Evolutionary conservation across 176 grass and related monocot species (phyloP).

Genomic region (Otatea glauca): DNA sequence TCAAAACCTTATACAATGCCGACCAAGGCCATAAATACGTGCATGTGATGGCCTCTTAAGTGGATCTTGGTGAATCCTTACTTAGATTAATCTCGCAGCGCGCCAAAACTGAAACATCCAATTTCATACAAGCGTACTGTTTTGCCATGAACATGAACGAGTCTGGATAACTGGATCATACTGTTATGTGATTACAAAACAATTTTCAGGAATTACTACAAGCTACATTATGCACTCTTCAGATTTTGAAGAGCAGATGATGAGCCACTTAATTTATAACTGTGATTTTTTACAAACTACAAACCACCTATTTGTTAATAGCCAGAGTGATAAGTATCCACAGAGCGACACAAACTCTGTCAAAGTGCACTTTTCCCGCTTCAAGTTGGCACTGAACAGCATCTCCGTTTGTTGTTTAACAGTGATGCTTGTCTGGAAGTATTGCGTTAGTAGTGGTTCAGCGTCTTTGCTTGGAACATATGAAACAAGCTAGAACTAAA

Average conservation of each 20-base stretch:
- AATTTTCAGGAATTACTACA: background rate
- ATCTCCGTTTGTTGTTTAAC: background rate
- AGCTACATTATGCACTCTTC: background rate
- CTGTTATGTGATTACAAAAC: background rate
- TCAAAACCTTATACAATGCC: constrained; percentile 42
- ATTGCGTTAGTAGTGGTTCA: constrained; percentile 13
- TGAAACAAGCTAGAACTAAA: constrained; percentile 22
- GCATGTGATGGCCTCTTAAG: constrained; percentile 39
- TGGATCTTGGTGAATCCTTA: background rate
- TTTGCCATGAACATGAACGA: background rate
- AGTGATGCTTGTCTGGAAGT: constrained; percentile 23
- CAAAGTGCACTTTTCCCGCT: constrained; percentile 4
- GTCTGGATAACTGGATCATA: no score
- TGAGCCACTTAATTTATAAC: background rate
- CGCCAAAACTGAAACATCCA: background rate
- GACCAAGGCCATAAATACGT: constrained; percentile 42
- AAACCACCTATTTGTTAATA: background rate
- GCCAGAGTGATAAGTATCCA: background rate
- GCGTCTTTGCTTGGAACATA: background rate
- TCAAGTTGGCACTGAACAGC: constrained; percentile 30
- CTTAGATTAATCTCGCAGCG: constrained; percentile 8
- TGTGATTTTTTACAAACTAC: no score
- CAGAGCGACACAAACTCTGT: background rate
- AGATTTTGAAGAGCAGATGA: background rate
- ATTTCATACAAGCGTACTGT: background rate